A percentile compares a stretch with the other conserved stretches of the same genome.
Conservation (phyloP, 2,329 filamentous ascomycete species). For the Xylaria multiplex region DNA sequence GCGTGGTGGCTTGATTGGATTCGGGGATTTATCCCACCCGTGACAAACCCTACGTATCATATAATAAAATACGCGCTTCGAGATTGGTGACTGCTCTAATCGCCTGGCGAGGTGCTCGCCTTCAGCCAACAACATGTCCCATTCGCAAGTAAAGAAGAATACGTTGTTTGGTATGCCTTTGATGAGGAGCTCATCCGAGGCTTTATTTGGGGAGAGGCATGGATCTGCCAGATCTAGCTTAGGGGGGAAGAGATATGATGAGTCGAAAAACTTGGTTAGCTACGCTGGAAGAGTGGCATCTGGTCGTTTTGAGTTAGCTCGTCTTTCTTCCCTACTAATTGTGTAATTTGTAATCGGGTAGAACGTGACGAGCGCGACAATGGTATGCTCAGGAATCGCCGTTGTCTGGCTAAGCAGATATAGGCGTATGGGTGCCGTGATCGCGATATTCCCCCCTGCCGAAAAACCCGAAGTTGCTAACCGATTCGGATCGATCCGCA, state of each 20-base stretch:
- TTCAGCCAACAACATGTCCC: conserved; percentile 71
- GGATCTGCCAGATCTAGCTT: conserved; percentile 61
- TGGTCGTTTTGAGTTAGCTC: conserved; percentile 62
- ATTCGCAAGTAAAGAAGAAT: conserved; percentile 70
- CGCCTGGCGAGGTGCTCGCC: conserved; percentile 70
- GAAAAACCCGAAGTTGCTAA: conserved; percentile 73
- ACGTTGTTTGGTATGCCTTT: conserved; percentile 62
- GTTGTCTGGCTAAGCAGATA: conserved; percentile 44
- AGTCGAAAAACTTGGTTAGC: conserved; percentile 71
- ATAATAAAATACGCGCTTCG: conserved; percentile 67
- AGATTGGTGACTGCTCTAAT: conserved; percentile 57
- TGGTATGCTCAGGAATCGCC: conserved; percentile 54
- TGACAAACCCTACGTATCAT: conserved; percentile 69
- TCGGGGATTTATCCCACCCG: conserved; percentile 74
- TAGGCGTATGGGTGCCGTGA: conserved; percentile 55
- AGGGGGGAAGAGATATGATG: conserved; percentile 67
- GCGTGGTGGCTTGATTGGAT: conserved; percentile 63
- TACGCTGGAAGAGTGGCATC: conserved; percentile 67
- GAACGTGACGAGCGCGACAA: conserved; percentile 66
- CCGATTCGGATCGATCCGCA: conserved; percentile 65
- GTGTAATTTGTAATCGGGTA: conserved; percentile 73
- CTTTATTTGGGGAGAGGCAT: conserved; percentile 67
- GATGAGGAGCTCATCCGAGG: conserved; percentile 61
- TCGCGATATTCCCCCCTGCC: conserved; percentile 66
- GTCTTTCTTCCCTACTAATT: conserved; percentile 64